A percentile compares a stretch with the other conserved stretches of the same genome.
Evolutionary conservation across 805 yeast genomes (phyloP).

Genomic region (Starmerella asiatica): DNA sequence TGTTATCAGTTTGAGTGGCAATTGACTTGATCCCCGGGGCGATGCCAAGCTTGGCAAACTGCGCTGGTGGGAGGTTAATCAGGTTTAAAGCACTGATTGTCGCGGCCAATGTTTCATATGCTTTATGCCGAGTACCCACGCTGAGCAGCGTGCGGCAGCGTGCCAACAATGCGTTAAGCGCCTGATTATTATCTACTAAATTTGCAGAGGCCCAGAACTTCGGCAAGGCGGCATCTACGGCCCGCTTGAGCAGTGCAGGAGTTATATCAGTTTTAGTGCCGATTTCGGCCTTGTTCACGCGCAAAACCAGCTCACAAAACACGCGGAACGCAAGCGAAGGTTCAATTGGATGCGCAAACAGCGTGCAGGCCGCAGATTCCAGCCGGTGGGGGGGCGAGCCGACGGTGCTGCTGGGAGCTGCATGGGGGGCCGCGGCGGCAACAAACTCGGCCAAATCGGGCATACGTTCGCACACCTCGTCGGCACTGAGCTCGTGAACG

Average conservation of each 20-base stretch:
- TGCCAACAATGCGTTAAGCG: conserved; percentile 6
- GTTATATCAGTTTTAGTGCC: conserved; percentile 15
- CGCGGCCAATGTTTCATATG: conserved; percentile 1
- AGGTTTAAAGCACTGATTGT: conserved; percentile 10
- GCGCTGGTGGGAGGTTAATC: conserved; percentile 8
- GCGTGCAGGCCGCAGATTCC: background rate
- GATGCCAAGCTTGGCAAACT: conserved; percentile 7
- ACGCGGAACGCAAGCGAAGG: conserved; percentile 3
- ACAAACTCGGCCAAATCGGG: background rate
- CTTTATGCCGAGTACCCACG: conserved; percentile 8
- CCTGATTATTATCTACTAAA: background rate
- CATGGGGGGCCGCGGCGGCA: background rate
- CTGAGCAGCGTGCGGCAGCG: conserved; percentile 20
- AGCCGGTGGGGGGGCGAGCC: background rate
- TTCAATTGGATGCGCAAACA: background rate
- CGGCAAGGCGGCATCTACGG: conserved; percentile 6
- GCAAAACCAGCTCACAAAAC: conserved; percentile 5
- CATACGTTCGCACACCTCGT: background rate
- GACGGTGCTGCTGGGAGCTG: background rate
- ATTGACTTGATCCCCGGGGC: background rate
- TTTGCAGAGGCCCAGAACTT: conserved; percentile 3
- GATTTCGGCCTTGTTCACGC: conserved; percentile 12
- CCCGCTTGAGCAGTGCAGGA: conserved; percentile 6
- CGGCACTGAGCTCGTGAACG: background rate
- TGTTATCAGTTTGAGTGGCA: background rate